Conservation (phyloP, 2,329 filamentous ascomycete species). For the Uncinocarpus reesii region DNA sequence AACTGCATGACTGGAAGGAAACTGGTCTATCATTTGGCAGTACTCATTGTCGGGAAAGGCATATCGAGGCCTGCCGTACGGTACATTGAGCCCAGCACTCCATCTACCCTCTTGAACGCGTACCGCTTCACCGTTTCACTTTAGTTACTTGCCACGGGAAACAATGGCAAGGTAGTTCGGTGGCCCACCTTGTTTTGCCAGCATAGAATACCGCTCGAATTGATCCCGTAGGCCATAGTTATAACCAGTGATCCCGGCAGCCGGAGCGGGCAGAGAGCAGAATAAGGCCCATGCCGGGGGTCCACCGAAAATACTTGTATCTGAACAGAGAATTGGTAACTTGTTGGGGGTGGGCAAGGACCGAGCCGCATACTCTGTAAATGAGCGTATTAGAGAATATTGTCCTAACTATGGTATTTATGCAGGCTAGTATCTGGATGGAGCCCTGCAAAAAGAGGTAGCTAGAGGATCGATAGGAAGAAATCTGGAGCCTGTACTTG, state of each 20-base stretch:
- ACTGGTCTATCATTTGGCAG: too few species aligned
- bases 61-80: too few species aligned
- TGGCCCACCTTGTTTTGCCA: neutral
- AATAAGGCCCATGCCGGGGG: constrained; percentile 67
- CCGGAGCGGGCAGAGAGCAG: constrained; percentile 60
- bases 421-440: constrained; percentile 38
- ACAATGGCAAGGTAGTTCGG: neutral
- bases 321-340: too few species aligned
- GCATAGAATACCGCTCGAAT: constrained; percentile 54
- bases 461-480: too few species aligned
- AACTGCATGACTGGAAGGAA: too few species aligned
- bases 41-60: too few species aligned
- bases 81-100: too few species aligned
- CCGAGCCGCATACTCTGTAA: too few species aligned
- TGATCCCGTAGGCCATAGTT: constrained; percentile 68
- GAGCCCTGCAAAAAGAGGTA: constrained; percentile 40
- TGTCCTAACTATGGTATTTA: constrained; percentile 45
- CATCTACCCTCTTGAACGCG: constrained; percentile 62
- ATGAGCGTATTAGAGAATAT: too few species aligned
- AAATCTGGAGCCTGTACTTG: too few species aligned
- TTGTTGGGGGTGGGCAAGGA: too few species aligned
- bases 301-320: constrained; percentile 95
- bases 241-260: constrained; percentile 62
- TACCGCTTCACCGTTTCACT: constrained; percentile 79
- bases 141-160: too few species aligned